A percentile compares a stretch with the other conserved stretches of the same genome.
Evolutionary conservation across 768 basidiomycete species (phyloP).

Genomic region (Hortiboletus campestris): DNA sequence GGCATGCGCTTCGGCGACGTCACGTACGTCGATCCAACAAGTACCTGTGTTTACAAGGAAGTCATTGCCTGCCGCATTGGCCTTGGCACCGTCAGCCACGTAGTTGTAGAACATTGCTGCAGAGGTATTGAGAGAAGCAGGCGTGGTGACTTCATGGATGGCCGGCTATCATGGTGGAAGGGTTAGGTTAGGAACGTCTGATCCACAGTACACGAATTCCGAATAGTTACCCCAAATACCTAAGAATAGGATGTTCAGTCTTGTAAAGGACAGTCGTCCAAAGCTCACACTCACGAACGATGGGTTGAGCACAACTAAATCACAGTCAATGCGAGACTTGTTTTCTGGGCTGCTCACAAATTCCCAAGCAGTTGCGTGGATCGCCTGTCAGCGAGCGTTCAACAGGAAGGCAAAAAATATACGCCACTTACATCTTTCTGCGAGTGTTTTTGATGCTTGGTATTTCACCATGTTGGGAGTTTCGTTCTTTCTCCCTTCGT

Average conservation of each 20-base stretch:
- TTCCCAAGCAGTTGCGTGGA: constrained; percentile 46
- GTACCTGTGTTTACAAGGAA: constrained; percentile 23
- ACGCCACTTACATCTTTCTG: constrained; percentile 49
- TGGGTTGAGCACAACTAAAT: constrained; percentile 40
- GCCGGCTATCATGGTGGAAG: constrained; percentile 32
- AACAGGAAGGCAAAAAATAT: background rate
- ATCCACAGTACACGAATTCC: background rate
- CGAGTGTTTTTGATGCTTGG: constrained; percentile 59
- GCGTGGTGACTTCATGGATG: constrained; percentile 39
- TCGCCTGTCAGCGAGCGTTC: background rate
- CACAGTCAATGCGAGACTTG: constrained; percentile 35
- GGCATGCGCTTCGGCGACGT: constrained; percentile 53
- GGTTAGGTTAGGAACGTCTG: background rate
- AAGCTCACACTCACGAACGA: constrained; percentile 30
- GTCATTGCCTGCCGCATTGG: constrained; percentile 24
- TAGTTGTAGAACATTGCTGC: constrained; percentile 33
- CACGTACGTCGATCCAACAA: constrained; percentile 52
- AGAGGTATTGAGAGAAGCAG: constrained; percentile 41
- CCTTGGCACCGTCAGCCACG: constrained; percentile 25
- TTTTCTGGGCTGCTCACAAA: constrained; percentile 33
- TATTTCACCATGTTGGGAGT: constrained; percentile 44
- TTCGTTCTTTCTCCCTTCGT: constrained; percentile 43
- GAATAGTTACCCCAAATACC: constrained; percentile 30
- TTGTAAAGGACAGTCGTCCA: too few relatives aligned
- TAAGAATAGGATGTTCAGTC: background rate